A percentile compares a stretch with the other conserved stretches of the same genome.
Conservation (phyloP, 495 filamentous ascomycete genomes). For the Cercophora newfieldiana region DNA sequence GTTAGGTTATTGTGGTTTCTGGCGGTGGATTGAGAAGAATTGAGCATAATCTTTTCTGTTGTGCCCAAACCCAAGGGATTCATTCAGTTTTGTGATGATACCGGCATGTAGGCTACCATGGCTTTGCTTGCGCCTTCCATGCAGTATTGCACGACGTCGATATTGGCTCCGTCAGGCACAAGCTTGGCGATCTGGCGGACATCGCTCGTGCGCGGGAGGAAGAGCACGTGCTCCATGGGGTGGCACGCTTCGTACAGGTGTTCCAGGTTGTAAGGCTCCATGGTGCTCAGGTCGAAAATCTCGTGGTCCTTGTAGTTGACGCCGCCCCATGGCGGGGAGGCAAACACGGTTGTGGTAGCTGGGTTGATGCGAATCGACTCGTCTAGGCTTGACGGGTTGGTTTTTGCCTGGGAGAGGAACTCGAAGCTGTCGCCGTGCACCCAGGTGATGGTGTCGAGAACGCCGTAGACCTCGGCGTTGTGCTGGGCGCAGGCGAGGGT, state of each 20-base stretch:
- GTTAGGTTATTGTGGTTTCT: neutral
- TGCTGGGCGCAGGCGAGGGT: conserved; percentile 86
- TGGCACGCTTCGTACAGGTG: conserved; percentile 61
- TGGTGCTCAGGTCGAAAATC: conserved; percentile 80
- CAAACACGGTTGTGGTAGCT: conserved; percentile 67
- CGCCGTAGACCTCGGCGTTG: conserved; percentile 87
- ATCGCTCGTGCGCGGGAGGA: conserved; percentile 86
- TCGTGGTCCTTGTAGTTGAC: conserved; percentile 73
- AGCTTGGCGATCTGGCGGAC: conserved; percentile 74
- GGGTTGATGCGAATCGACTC: neutral
- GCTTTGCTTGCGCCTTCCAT: conserved; percentile 87
- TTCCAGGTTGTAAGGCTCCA: conserved; percentile 80
- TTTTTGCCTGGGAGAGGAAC: conserved; percentile 36
- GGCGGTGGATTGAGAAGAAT: neutral
- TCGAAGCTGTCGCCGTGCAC: conserved; percentile 80
- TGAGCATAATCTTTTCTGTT: neutral
- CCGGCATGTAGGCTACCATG: conserved; percentile 55
- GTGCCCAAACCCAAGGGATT: neutral
- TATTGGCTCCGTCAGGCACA: conserved; percentile 43
- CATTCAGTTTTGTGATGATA: neutral
- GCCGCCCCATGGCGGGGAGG: conserved; percentile 94
- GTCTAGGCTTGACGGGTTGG: neutral
- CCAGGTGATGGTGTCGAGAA: conserved; percentile 72
- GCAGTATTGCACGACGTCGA: conserved; percentile 86
- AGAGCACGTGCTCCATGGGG: conserved; percentile 62